Percentiles rank a stretch among this genome's conserved stretches.
These are phyloP conservation scores for Trichocomaceae sp. DNA, from an alignment of 2,329 filamentous ascomycete species.

Conservation along the genomic window DNA sequence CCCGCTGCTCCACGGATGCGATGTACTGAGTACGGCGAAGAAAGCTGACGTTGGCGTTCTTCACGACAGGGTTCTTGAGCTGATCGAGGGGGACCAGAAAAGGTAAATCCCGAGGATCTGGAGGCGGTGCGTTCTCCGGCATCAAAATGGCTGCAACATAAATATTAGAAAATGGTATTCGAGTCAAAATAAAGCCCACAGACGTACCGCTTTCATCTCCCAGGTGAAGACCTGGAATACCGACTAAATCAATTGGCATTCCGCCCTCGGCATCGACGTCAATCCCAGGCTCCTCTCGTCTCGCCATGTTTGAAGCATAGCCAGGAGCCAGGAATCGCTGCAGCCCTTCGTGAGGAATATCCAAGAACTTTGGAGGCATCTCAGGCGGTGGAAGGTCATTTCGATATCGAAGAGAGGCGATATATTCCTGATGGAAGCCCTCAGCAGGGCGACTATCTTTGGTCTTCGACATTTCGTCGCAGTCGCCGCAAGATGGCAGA, in stretches of 20 bases:
- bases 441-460: conserved; percentile 35
- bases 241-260: conserved; percentile 93
- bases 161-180: conserved; percentile 13
- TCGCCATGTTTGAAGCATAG: conserved; percentile 80
- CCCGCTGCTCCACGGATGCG: conserved; percentile 33
- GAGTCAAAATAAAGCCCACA: conserved; percentile 7
- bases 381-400: conserved; percentile 93
- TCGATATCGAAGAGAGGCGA: conserved; percentile 88
- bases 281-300: conserved; percentile 91
- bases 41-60: conserved; percentile 79
- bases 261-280: conserved; percentile 96
- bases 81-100: conserved; percentile 78
- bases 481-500: background rate
- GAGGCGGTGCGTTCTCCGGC: conserved; percentile 59
- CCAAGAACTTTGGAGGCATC: conserved; percentile 90
- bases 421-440: conserved; percentile 83
- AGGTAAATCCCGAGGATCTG: conserved; percentile 77
- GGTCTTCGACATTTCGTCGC: conserved; percentile 32
- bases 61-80: conserved; percentile 73
- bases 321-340: conserved; percentile 83
- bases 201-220: conserved; percentile 81
- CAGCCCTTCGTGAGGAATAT: conserved; percentile 90
- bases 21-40: conserved; percentile 95
- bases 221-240: conserved; percentile 89
- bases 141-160: conserved; percentile 66